phyloP scores from a whole-genome alignment of 2,329 filamentous ascomycete genomes.

The Fusarium sp. region DNA sequence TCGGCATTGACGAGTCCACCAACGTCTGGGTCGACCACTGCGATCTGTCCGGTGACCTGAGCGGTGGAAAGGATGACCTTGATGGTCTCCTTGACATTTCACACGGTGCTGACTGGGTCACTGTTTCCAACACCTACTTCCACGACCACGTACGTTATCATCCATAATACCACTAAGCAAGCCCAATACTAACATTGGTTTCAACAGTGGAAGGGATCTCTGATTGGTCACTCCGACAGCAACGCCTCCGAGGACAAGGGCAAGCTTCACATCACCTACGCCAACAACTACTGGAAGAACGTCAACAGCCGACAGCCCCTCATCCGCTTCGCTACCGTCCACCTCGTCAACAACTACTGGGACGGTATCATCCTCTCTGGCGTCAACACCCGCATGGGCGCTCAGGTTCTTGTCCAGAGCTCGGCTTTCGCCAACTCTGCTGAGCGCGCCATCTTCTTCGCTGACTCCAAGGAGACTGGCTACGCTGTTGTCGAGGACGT shows the following conservation, averaged over 20 bases:
- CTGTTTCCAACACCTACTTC: slow-evolving; percentile 56
- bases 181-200: rapidly evolving
- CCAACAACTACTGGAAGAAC: slow-evolving; percentile 77
- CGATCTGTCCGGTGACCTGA: slow-evolving; percentile 73
- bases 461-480: slow-evolving; percentile 60
- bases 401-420: slow-evolving; percentile 71
- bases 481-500: slow-evolving; percentile 61
- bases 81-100: slow-evolving; percentile 76
- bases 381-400: slow-evolving; percentile 70
- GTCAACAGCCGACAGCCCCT: slow-evolving; percentile 74
- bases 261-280: slow-evolving; percentile 74
- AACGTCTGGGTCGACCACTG: slow-evolving; percentile 79
- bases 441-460: slow-evolving; percentile 55
- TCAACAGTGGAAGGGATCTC: slow-evolving; percentile 67
- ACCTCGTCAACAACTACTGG: slow-evolving; percentile 70
- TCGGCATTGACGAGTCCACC: slow-evolving; percentile 69
- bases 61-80: slow-evolving; percentile 77
- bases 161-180: no score
- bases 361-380: slow-evolving; percentile 60
- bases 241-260: slow-evolving; percentile 72
- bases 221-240: slow-evolving; percentile 72
- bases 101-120: slow-evolving; percentile 74
- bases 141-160: slow-evolving; percentile 51
- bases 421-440: slow-evolving; percentile 63
- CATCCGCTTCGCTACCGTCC: slow-evolving; percentile 77